Evolutionary conservation across 306 rosid genomes (phyloP).

Genomic region (Fagus crenata): DNA sequence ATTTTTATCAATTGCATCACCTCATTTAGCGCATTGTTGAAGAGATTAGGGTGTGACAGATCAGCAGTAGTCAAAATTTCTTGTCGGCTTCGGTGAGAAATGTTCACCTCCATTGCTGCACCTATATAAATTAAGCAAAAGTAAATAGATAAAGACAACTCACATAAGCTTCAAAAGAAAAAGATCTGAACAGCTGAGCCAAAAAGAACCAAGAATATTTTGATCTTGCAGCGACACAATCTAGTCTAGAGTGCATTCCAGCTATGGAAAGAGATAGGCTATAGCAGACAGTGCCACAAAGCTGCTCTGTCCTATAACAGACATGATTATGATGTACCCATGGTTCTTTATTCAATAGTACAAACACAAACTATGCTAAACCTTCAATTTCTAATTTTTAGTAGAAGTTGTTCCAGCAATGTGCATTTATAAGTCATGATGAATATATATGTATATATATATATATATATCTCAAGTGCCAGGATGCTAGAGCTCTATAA

Average conservation of each 20-base stretch:
- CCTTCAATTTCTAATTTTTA: background rate
- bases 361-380: background rate
- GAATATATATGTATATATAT: too few species aligned
- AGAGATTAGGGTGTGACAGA: constrained; percentile 72
- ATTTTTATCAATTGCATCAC: constrained; percentile 71
- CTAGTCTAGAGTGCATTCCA: background rate
- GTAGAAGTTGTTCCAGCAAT: background rate
- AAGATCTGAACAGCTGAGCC: background rate
- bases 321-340: background rate
- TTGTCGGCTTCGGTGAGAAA: constrained; percentile 84
- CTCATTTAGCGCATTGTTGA: constrained; percentile 68
- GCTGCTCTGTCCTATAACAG: background rate
- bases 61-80: constrained; percentile 71
- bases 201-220: background rate
- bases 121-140: constrained; percentile 47
- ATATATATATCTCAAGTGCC: background rate
- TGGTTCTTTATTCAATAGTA: background rate
- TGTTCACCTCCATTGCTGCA: constrained; percentile 82
- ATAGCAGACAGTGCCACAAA: background rate
- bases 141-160: background rate
- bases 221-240: background rate
- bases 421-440: background rate
- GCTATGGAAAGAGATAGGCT: background rate
- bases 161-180: constrained; percentile 18
- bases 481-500: background rate